Conservation (phyloP, 352 stramenopile species). For the Phytophthora fragariaefolia region DNA sequence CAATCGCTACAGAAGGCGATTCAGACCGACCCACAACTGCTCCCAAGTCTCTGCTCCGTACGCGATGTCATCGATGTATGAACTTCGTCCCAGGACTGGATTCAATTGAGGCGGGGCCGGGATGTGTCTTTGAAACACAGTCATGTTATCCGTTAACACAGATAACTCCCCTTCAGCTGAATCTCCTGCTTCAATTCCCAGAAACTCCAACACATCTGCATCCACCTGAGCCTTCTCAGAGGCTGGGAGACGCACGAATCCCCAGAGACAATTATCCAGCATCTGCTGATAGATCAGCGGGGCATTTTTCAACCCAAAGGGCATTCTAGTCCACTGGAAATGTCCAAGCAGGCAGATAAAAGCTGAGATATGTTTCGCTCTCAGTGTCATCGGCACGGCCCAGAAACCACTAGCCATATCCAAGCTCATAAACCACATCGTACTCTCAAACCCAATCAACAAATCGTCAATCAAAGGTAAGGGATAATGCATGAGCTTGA, state of each 20-base stretch:
- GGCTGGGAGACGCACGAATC: too few relatives aligned
- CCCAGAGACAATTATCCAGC: too few relatives aligned
- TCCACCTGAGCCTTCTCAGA: too few relatives aligned
- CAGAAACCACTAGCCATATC: background rate
- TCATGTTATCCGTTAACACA: too few relatives aligned
- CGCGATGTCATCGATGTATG: constrained; percentile 5
- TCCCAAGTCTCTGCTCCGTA: background rate
- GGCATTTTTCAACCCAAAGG: too few relatives aligned
- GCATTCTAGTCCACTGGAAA: background rate
- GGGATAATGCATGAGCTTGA: background rate
- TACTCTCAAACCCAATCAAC: background rate
- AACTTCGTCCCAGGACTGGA: too few relatives aligned
- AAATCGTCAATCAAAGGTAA: background rate
- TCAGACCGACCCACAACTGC: background rate
- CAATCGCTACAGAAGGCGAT: background rate
- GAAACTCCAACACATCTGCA: too few relatives aligned
- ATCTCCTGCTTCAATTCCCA: too few relatives aligned
- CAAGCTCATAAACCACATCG: background rate
- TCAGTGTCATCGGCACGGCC: background rate
- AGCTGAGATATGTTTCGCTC: background rate
- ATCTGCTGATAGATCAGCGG: too few relatives aligned
- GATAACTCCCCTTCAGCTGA: too few relatives aligned
- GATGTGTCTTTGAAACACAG: too few relatives aligned
- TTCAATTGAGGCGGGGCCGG: too few relatives aligned
- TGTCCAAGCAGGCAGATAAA: background rate